A percentile compares a stretch with the other conserved stretches of the same genome.
Evolutionary conservation across 176 grass and related monocot genomes (phyloP).

Genomic region (Pontederia paniculata): DNA sequence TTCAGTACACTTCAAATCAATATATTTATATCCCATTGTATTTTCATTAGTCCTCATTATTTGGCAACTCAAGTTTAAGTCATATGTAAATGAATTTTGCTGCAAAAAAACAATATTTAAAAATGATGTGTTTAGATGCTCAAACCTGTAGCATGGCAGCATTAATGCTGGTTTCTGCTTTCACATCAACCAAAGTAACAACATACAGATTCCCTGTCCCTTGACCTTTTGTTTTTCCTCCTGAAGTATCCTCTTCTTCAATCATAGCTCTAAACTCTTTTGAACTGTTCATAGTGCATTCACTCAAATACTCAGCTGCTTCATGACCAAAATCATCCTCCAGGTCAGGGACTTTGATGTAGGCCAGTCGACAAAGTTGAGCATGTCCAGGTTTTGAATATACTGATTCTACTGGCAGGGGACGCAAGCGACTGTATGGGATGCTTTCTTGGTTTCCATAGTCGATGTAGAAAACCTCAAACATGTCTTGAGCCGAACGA

Average conservation of each 20-base stretch:
- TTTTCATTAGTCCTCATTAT: too few relatives aligned
- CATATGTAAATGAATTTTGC: too few relatives aligned
- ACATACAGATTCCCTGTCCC: slow-evolving; percentile 55
- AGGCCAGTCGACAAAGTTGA: slow-evolving; percentile 73
- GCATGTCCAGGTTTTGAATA: slow-evolving; percentile 58
- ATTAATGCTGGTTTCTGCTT: slow-evolving; percentile 74
- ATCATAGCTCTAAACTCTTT: slow-evolving; percentile 84
- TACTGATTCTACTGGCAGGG: slow-evolving; percentile 35
- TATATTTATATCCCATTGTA: too few relatives aligned
- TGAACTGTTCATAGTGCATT: slow-evolving; percentile 51
- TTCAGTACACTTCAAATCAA: too few relatives aligned
- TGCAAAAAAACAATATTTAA: slow-evolving; percentile 2
- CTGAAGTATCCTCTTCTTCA: slow-evolving; percentile 70
- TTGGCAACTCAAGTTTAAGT: too few relatives aligned
- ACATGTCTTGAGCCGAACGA: slow-evolving; percentile 61
- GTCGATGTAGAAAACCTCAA: slow-evolving; percentile 97
- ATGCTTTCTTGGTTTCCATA: slow-evolving; percentile 94
- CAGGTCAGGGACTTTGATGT: slow-evolving; percentile 63
- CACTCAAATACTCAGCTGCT: slow-evolving; percentile 73
- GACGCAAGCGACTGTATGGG: slow-evolving; percentile 61
- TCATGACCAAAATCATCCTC: slow-evolving; percentile 89
- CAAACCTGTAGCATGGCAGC: slow-evolving; percentile 90
- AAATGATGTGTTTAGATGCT: slow-evolving; percentile 1
- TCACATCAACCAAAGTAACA: slow-evolving; percentile 75
- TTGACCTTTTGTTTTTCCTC: slow-evolving; percentile 78